Base-by-base conservation (phyloP, 352 stramenopile genomes). In the Phytophthora hibernalis region DNA sequence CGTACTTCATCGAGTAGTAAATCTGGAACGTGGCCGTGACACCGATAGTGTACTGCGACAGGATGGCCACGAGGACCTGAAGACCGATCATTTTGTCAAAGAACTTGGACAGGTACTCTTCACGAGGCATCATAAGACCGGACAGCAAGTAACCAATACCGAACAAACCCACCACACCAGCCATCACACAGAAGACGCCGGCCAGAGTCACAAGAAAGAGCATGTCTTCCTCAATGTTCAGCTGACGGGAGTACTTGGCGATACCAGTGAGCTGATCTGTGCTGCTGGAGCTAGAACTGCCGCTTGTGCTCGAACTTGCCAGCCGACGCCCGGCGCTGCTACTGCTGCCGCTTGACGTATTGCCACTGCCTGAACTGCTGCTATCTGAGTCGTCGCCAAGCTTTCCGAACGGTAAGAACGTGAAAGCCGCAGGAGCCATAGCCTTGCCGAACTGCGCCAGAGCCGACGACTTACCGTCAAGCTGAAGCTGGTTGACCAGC, bases 51-150 rank as follows among this genome's bases (percentile, higher is more conserved):
- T 96, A 96, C 79, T 96, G 88, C 37, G 83, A 92, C 8, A 96
- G 61, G 26, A 96, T 92, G 0, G 80, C 61, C 21, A 96, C 72
- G 20, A 94, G 72, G 3, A 96, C 76, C 40, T 91, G 66, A 15
- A 93, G 54, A 22, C 85, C 84, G 42, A 96, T 92, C 81, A 92
- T 89, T 68, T 92, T 92, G 70, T 96, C 87, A 52, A 90, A 91
- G 55, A 92, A 94, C 55, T 93, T 93, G 48, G 31, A 48, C 54
- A 92, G 73, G 58, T 87, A 95, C 22, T 88, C 74, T 21, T 87
- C 75, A 53, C 84, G 83, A 35, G 74, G 74, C 87, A 91, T 93
- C 65, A 90, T 81, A 5, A 91, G 62, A 1, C 77, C 80, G 0
- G 83, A 52, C 2, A 80, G n/a, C 20, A 76, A 54, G 56, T 93